phyloP scores from a whole-genome alignment of 2,329 filamentous ascomycete genomes.

The Talaromyces sp. region DNA sequence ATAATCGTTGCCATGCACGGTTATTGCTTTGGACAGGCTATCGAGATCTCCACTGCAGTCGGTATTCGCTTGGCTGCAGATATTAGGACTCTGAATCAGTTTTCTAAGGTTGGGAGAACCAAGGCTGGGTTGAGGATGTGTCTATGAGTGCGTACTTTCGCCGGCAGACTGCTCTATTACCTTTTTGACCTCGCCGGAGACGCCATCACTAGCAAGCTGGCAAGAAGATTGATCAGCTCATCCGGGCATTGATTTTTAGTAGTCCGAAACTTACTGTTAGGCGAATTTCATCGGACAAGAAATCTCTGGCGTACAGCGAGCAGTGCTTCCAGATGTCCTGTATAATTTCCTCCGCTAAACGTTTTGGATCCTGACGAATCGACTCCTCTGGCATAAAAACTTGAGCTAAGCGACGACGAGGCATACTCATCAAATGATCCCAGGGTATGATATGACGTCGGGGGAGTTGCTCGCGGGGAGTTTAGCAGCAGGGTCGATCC shows the following conservation, averaged over 20 bases:
- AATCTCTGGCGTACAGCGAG: not conserved
- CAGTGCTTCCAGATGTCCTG: not conserved
- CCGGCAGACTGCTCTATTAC: not conserved
- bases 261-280: not conserved
- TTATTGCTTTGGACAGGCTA: no score
- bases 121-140: no score
- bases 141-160: not conserved
- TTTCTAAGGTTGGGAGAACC: no score
- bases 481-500: not conserved
- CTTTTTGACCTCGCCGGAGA: not conserved
- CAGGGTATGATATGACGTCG: no score
- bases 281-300: not conserved
- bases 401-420: not conserved
- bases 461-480: no score
- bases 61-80: no score
- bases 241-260: not conserved
- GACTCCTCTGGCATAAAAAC: not conserved
- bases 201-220: not conserved
- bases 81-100: no score
- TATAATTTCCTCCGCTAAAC: not conserved
- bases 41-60: no score
- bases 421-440: not conserved
- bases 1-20: no score
- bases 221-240: not conserved
- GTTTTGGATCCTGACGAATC: not conserved